Percentiles rank a stretch among this genome's conserved stretches.
phyloP scores from a whole-genome alignment of 176 grass and related monocot species.

The Oryza meridionalis region DNA sequence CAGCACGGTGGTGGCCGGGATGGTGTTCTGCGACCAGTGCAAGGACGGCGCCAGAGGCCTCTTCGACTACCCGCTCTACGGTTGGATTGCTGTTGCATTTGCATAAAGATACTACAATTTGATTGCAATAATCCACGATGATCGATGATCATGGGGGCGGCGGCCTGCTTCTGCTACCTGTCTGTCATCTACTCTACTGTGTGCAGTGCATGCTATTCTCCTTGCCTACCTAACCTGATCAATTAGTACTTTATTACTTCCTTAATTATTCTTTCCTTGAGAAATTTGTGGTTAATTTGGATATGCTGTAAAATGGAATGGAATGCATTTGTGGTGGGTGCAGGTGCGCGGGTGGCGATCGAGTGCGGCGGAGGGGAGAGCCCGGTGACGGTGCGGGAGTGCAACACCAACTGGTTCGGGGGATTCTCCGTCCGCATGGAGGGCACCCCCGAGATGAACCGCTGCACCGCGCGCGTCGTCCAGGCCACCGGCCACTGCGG shows the following conservation, averaged over 20 bases:
- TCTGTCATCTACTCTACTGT: no score
- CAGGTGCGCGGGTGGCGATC: constrained; percentile 76
- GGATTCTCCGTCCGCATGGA: constrained; percentile 71
- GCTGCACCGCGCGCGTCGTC: constrained; percentile 78
- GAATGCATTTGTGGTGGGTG: no score
- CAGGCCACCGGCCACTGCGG: constrained; percentile 61
- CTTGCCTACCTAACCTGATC: constrained; percentile 13
- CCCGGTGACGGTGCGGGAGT: constrained; percentile 48
- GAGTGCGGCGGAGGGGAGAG: constrained; percentile 61
- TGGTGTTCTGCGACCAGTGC: constrained; percentile 94
- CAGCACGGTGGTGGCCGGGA: constrained; percentile 80
- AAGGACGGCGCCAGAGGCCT: constrained; percentile 70
- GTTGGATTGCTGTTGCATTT: no score
- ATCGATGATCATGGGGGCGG: no score
- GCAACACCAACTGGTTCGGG: constrained; percentile 91
- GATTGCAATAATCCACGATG: no score
- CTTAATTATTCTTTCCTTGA: no score
- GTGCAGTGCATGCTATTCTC: not conserved
- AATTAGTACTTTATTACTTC: no score
- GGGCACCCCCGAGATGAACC: constrained; percentile 72
- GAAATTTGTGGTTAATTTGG: no score
- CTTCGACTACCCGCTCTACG: constrained; percentile 80
- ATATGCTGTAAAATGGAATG: no score
- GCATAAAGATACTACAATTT: no score
- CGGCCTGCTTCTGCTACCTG: no score